phyloP scores from a whole-genome alignment of 23 red algal genomes.

The Chondrus crispus region DNA sequence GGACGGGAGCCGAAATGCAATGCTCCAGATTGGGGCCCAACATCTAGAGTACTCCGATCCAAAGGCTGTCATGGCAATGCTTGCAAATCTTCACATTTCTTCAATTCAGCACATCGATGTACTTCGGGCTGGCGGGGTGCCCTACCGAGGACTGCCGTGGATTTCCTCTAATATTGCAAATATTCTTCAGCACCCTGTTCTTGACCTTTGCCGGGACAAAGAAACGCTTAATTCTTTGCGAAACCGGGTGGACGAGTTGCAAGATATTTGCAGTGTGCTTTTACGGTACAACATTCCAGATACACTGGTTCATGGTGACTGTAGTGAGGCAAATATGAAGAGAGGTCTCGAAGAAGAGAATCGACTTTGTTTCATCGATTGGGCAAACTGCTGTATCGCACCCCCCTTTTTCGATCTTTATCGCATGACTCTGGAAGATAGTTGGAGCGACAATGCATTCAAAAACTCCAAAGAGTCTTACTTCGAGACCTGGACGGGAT shows the following conservation, averaged over 20 bases:
- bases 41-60: not conserved
- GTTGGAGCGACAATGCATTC: not conserved
- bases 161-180: not conserved
- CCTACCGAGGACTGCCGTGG: not conserved
- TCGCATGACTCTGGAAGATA: not conserved
- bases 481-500: constrained; percentile 1
- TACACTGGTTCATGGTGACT: not conserved
- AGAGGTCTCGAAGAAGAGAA: not conserved
- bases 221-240: not conserved
- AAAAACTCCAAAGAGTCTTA: not conserved
- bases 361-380: constrained; percentile 10
- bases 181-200: not conserved
- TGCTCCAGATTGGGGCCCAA: not conserved
- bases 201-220: not conserved
- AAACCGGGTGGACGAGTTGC: not conserved
- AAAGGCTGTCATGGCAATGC: not conserved
- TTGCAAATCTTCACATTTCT: not conserved
- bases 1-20: not conserved
- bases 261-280: not conserved
- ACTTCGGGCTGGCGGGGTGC: not conserved
- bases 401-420: not conserved
- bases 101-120: not conserved
- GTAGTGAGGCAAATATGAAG: not conserved
- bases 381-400: constrained; percentile 1
- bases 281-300: not conserved